phyloP scores from a whole-genome alignment of 345 rosid species.

The Raphanus raphanistrum region DNA sequence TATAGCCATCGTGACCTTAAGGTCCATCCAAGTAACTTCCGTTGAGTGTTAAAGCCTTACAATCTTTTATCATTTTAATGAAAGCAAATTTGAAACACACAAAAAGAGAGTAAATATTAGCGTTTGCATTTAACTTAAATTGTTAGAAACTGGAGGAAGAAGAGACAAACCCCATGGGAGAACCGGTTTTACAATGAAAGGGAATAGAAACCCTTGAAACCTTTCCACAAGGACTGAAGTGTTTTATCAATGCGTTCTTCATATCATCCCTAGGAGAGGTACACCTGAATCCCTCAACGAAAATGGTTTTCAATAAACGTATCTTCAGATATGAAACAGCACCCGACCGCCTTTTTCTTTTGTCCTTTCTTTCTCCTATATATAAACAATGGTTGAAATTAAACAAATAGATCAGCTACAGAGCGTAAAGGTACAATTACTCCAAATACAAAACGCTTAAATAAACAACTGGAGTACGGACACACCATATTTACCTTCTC shows the following conservation, averaged over 20 bases:
- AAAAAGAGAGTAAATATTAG: not conserved
- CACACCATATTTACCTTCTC: not conserved
- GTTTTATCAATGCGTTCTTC: constrained; percentile 48
- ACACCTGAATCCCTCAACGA: not conserved
- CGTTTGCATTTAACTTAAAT: not conserved
- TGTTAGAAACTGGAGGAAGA: not conserved
- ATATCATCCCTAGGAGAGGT: constrained; percentile 49
- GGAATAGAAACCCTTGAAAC: constrained; percentile 51
- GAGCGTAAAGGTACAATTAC: not conserved
- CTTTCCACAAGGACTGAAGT: constrained; percentile 65
- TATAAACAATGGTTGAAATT: no score
- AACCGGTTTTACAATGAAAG: constrained; percentile 53
- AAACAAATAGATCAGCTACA: not conserved
- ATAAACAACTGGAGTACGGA: no score
- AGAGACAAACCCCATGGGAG: constrained; percentile 38
- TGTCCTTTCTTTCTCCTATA: no score
- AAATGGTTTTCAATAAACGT: no score
- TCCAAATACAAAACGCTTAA: no score
- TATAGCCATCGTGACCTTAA: constrained; percentile 58
- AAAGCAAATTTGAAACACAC: constrained; percentile 53
- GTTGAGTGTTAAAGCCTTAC: constrained; percentile 56
- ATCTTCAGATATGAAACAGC: no score
- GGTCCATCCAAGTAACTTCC: constrained; percentile 44
- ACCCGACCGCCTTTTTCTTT: not conserved
- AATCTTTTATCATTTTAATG: constrained; percentile 46